These are phyloP conservation scores for Phytophthora sansomeana DNA, from an alignment of 352 stramenopile genomes.

Conservation along the genomic window DNA sequence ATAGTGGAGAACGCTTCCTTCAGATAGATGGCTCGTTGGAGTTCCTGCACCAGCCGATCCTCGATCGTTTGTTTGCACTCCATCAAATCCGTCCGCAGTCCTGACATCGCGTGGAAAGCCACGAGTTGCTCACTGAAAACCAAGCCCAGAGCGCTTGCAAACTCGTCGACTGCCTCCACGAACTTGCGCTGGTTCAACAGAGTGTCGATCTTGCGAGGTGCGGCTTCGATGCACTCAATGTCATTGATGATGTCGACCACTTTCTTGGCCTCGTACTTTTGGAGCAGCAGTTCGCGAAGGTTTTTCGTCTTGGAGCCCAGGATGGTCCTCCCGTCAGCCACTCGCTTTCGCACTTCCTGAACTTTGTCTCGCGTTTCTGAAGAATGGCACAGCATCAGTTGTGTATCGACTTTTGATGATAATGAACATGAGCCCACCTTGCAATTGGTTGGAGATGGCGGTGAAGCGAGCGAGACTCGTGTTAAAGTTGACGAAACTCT, in stretches of 20 bases:
- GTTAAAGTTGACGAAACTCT: constrained; percentile 89
- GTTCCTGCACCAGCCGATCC: constrained; percentile 76
- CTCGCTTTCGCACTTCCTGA: constrained; percentile 70
- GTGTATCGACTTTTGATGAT: neutral
- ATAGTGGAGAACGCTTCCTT: constrained; percentile 74
- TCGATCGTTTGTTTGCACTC: constrained; percentile 89
- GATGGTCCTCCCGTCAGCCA: constrained; percentile 81
- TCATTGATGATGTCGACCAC: constrained; percentile 87
- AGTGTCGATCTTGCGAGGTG: constrained; percentile 66
- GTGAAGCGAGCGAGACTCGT: constrained; percentile 84
- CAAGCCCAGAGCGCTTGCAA: constrained; percentile 76
- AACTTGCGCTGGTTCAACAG: constrained; percentile 69
- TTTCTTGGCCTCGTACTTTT: constrained; percentile 88
- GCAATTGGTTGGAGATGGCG: constrained; percentile 76
- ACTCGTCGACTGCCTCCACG: constrained; percentile 73
- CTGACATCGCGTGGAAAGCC: constrained; percentile 79
- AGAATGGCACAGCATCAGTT: neutral
- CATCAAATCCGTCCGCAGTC: constrained; percentile 81
- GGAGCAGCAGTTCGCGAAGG: constrained; percentile 75
- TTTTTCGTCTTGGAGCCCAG: constrained; percentile 88
- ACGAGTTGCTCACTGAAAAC: constrained; percentile 85
- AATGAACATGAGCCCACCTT: constrained; percentile 46
- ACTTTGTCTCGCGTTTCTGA: constrained; percentile 78
- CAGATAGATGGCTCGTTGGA: constrained; percentile 79
- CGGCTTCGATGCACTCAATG: constrained; percentile 83